Base-by-base conservation (phyloP, 2,329 filamentous ascomycete genomes). In the Paraphoma sp. region DNA sequence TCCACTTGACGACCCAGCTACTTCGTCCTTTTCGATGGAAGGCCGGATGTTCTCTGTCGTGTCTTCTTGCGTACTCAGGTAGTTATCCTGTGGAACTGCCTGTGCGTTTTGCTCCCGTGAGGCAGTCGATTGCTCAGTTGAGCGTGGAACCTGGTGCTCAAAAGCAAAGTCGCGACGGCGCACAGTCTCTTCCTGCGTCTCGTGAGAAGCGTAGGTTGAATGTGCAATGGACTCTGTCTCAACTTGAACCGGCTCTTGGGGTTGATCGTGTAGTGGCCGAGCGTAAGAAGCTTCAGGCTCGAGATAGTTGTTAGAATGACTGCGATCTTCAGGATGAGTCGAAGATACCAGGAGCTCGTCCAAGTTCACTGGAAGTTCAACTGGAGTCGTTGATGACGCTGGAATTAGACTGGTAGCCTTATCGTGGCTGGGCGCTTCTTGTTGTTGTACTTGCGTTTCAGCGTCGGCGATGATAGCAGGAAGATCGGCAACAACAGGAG, bases 41-140 rank as follows among this genome's bases (percentile, higher is more conserved):
- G 56, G 53, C 10, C 31, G 50, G 44, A 72, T 61, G 12, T 52
- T 60, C 40, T 65, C 57, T 28, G 41, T 33, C 9, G 48, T 51
- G 7, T 65, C 57, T 12, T 69, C 60, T 48, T 69, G 68, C 1
- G 65, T 67, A 46, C 59, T 62, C 2, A 62, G 17, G 28, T 58
- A 58, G 30, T 52, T 29, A 31, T 63, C 56, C 18, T 53, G 30
- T 40, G 57, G 48, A 7, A 73, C 43, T 12, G 65, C 17, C 45
- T 74, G 71, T 7, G 71, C 69, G 59, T 72, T 57, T 52, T 72
- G 69, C 48, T 69, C 59, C 14, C 54, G 55, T 28, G 50, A 62
- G 10, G 43, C 46, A 6, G 45, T 56, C 4, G 51, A 57, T 4
- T 54, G 51, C 12, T 31, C 41, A 31, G 50, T 46, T 11, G 51